These are phyloP conservation scores for Lachancea waltii DNA, from an alignment of 805 yeast genomes.

Conservation along the genomic window DNA sequence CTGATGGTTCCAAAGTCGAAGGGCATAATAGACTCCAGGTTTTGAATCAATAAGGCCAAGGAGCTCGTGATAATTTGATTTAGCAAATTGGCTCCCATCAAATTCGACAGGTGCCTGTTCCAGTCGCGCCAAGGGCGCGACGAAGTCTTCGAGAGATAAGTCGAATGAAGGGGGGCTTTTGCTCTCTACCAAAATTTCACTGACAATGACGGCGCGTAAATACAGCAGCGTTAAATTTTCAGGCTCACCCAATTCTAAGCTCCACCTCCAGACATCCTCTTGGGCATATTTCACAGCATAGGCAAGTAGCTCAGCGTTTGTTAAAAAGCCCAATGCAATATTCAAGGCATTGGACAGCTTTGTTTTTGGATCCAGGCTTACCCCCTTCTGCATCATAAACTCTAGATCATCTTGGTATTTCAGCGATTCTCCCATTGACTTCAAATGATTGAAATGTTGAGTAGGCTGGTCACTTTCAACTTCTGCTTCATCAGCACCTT, in stretches of 20 bases:
- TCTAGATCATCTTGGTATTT: constrained; percentile 34
- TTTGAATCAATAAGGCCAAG: constrained; percentile 9
- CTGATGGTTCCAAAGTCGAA: constrained; percentile 9
- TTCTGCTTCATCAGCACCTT: constrained; percentile 8
- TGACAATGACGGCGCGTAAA: constrained; percentile 14
- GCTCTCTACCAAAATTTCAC: constrained; percentile 1
- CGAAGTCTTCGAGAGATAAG: not conserved
- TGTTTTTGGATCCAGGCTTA: not conserved
- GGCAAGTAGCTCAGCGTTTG: constrained; percentile 15
- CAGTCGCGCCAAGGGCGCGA: constrained; percentile 1
- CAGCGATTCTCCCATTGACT: constrained; percentile 31
- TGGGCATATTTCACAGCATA: constrained; percentile 17
- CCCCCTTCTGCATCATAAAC: constrained; percentile 19
- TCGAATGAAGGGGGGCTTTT: constrained; percentile 1
- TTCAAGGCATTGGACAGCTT: constrained; percentile 20
- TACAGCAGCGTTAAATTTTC: constrained; percentile 10
- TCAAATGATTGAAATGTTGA: constrained; percentile 25
- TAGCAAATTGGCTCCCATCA: constrained; percentile 13
- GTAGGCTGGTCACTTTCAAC: constrained; percentile 10
- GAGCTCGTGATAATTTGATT: constrained; percentile 21
- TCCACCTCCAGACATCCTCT: constrained; percentile 22
- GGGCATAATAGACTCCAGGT: constrained; percentile 13
- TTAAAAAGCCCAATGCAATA: constrained; percentile 15
- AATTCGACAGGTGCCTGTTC: not conserved
- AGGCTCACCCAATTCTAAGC: constrained; percentile 8